Evolutionary conservation across 257 asterid species (phyloP).

Genomic region (Penstemon eatonii): DNA sequence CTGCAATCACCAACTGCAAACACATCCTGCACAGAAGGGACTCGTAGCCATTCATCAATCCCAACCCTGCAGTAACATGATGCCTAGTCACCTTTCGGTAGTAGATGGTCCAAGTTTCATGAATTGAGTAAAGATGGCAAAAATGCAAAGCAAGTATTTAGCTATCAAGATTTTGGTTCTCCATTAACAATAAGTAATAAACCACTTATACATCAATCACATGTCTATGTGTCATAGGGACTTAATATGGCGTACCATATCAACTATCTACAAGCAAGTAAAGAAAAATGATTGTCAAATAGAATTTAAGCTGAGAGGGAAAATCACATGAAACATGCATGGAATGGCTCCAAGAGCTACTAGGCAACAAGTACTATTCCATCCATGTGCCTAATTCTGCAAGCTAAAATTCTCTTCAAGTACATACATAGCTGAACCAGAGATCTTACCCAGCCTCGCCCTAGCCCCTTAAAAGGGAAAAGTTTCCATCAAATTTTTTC

Average conservation of each 20-base stretch:
- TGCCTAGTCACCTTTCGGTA: conserved; percentile 13
- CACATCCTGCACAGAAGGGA: conserved; percentile 77
- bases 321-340: not conserved
- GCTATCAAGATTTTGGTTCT: not conserved
- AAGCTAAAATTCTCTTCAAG: conserved; percentile 7
- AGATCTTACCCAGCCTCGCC: not conserved
- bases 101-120: conserved; percentile 9
- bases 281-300: not conserved
- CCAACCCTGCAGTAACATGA: conserved; percentile 65
- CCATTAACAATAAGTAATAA: not conserved
- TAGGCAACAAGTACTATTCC: not conserved
- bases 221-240: not conserved
- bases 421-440: not conserved
- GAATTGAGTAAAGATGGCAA: not conserved
- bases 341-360: not conserved
- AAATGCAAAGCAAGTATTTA: not conserved
- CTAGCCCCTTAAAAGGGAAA: not conserved
- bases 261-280: not conserved
- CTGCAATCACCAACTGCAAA: conserved; percentile 93
- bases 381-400: not conserved
- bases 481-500: not conserved
- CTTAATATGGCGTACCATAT: not conserved
- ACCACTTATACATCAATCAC: not conserved
- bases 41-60: conserved; percentile 88
- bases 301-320: not conserved